Conservation (phyloP, 192 early-diverging fungal genomes). For the Coemansia sp. region DNA sequence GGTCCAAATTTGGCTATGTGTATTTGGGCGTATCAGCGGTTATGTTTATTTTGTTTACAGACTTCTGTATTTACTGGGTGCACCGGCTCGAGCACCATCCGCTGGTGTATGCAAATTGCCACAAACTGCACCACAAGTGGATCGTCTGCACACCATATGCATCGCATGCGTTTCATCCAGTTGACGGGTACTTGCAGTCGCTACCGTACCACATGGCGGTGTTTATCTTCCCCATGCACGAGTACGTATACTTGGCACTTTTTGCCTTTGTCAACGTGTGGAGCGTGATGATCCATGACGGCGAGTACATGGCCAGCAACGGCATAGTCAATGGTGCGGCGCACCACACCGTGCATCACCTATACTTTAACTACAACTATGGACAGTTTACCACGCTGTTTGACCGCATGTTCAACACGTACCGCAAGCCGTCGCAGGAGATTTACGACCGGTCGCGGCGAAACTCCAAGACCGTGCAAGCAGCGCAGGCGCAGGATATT, state of each 20-base stretch:
- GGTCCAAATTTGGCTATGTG: constrained; percentile 67
- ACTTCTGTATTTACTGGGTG: constrained; percentile 95
- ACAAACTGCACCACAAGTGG: constrained; percentile 88
- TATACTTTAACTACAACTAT: constrained; percentile 99
- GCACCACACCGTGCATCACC: constrained; percentile 96
- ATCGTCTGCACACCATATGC: constrained; percentile 93
- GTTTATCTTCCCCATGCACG: constrained; percentile 87
- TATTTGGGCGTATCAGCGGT: constrained; percentile 67
- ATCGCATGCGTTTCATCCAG: constrained; percentile 90
- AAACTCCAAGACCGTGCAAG: constrained; percentile 62
- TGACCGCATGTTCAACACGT: constrained; percentile 70
- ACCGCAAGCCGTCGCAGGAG: constrained; percentile 65
- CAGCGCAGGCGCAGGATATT: constrained; percentile 62
- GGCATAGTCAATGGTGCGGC: constrained; percentile 82
- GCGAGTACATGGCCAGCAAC: constrained; percentile 70
- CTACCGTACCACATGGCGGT: constrained; percentile 93
- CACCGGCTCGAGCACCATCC: constrained; percentile 93
- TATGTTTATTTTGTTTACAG: constrained; percentile 88
- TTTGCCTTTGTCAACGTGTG: constrained; percentile 91
- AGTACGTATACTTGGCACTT: constrained; percentile 79
- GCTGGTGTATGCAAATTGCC: constrained; percentile 80
- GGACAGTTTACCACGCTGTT: constrained; percentile 98
- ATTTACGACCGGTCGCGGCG: constrained; percentile 61
- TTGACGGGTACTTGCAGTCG: constrained; percentile 95
- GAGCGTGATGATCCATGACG: constrained; percentile 98